Conservation (phyloP, 768 basidiomycete genomes). For the Filobasidium wieringae region DNA sequence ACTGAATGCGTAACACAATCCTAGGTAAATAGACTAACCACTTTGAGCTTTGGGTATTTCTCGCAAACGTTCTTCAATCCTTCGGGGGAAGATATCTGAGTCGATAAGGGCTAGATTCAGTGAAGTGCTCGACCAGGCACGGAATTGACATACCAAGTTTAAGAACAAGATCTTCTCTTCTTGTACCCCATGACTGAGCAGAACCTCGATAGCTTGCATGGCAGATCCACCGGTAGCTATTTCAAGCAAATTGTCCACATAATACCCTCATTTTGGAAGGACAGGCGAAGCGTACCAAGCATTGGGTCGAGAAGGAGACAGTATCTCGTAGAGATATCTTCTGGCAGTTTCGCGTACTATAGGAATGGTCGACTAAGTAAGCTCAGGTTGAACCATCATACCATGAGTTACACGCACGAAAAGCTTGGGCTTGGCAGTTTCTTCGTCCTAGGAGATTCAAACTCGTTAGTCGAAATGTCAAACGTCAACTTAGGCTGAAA, state of each 20-base stretch:
- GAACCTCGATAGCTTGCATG: constrained; percentile 90
- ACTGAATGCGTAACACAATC: not conserved
- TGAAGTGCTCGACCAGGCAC: not conserved
- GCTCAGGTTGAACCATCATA: constrained; percentile 31
- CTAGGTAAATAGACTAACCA: constrained; percentile 47
- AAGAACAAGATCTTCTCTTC: constrained; percentile 93
- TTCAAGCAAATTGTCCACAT: not conserved
- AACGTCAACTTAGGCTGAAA: not conserved
- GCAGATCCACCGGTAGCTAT: constrained; percentile 91
- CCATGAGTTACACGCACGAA: constrained; percentile 65
- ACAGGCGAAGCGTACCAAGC: constrained; percentile 54
- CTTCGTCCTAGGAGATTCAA: constrained; percentile 64
- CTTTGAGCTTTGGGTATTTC: constrained; percentile 61
- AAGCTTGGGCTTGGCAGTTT: constrained; percentile 80
- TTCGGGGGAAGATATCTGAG: constrained; percentile 79
- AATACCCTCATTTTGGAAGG: not conserved
- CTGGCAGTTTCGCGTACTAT: constrained; percentile 59
- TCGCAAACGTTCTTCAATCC: constrained; percentile 70
- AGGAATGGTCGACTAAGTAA: not conserved
- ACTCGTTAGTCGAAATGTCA: not conserved
- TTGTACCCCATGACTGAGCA: constrained; percentile 80
- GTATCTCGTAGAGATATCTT: constrained; percentile 81
- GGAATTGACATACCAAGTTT: constrained; percentile 54
- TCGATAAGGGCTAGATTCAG: no score
- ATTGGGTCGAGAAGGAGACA: constrained; percentile 93